phyloP scores from a whole-genome alignment of 2,329 filamentous ascomycete species.

The Stachybotrys echinatus region DNA sequence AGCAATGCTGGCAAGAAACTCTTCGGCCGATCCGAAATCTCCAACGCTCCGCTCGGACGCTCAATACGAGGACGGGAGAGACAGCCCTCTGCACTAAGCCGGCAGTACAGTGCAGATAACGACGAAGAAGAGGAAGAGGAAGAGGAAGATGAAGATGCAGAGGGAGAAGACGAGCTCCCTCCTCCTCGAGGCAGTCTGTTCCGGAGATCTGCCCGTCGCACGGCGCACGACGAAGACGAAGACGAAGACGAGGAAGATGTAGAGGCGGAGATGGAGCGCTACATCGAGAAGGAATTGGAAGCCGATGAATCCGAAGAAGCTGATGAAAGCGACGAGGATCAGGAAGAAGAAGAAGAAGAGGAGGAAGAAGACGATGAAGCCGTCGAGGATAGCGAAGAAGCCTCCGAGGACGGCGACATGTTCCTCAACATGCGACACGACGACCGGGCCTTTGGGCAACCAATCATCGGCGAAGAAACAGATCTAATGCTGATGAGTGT shows the following conservation, averaged over 20 bases:
- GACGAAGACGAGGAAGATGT: slow-evolving; percentile 23
- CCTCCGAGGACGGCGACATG: slow-evolving; percentile 38
- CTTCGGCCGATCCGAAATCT: slow-evolving; percentile 29
- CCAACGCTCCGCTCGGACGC: slow-evolving; percentile 40
- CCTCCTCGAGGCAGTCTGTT: slow-evolving; percentile 26
- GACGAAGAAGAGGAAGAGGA: slow-evolving; percentile 17
- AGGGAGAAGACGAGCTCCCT: slow-evolving; percentile 28
- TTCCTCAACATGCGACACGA: slow-evolving; percentile 44
- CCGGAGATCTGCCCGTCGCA: slow-evolving; percentile 16
- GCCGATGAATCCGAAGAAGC: slow-evolving; percentile 31
- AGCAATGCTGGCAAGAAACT: slow-evolving; percentile 26
- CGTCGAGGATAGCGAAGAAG: slow-evolving; percentile 32
- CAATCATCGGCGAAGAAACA: slow-evolving; percentile 37
- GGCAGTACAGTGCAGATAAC: slow-evolving; percentile 27
- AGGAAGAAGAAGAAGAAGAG: slow-evolving; percentile 28
- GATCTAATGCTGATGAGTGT: slow-evolving; percentile 52
- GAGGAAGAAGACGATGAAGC: slow-evolving; percentile 34
- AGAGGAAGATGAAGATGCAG: slow-evolving; percentile 16
- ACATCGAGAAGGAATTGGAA: slow-evolving; percentile 28
- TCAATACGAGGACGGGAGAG: slow-evolving; percentile 36
- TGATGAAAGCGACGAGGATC: slow-evolving; percentile 30
- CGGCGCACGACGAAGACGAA: slow-evolving; percentile 8
- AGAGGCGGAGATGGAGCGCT: slow-evolving; percentile 29
- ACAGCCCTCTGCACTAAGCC: slow-evolving; percentile 48
- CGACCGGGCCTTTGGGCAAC: slow-evolving; percentile 30